phyloP scores from a whole-genome alignment of 768 basidiomycete species.

The Podaxis sp. region DNA sequence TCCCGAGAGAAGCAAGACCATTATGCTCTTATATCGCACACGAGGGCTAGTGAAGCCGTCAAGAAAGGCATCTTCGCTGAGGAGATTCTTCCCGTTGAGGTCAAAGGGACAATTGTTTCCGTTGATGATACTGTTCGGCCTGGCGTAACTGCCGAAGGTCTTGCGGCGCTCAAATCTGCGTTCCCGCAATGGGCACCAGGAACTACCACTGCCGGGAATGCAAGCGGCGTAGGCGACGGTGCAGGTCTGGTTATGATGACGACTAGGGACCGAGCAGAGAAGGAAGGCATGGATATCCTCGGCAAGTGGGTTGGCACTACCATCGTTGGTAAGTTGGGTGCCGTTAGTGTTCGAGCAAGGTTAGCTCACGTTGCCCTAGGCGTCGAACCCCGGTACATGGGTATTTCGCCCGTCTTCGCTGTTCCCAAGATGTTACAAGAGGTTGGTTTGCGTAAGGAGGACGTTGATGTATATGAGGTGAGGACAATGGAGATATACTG shows the following conservation, averaged over 20 bases:
- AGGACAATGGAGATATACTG: not conserved
- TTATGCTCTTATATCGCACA: conserved; percentile 86
- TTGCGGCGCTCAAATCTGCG: conserved; percentile 79
- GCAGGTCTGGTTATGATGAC: conserved; percentile 84
- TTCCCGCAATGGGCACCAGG: conserved; percentile 78
- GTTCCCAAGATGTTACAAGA: conserved; percentile 67
- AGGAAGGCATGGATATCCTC: conserved; percentile 73
- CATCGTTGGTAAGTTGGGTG: conserved; percentile 59
- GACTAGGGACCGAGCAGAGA: conserved; percentile 72
- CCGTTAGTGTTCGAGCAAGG: not conserved
- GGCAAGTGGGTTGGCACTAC: conserved; percentile 81
- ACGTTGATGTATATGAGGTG: conserved; percentile 78
- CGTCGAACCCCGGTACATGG: conserved; percentile 78
- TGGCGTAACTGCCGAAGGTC: conserved; percentile 76
- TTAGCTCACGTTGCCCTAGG: conserved; percentile 35
- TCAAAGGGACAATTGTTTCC: conserved; percentile 63
- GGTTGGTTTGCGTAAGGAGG: conserved; percentile 63
- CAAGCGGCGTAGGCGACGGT: conserved; percentile 90
- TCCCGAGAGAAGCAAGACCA: conserved; percentile 84
- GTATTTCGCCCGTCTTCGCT: conserved; percentile 69
- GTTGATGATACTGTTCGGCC: conserved; percentile 86
- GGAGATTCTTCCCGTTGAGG: conserved; percentile 87
- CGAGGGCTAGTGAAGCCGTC: conserved; percentile 70
- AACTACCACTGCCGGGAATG: conserved; percentile 80
- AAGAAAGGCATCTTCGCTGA: conserved; percentile 71